Evolutionary conservation across 768 basidiomycete genomes (phyloP), one percentile per base, ranked within the genome.

Genomic region (Thelephora ganbajun): DNA sequence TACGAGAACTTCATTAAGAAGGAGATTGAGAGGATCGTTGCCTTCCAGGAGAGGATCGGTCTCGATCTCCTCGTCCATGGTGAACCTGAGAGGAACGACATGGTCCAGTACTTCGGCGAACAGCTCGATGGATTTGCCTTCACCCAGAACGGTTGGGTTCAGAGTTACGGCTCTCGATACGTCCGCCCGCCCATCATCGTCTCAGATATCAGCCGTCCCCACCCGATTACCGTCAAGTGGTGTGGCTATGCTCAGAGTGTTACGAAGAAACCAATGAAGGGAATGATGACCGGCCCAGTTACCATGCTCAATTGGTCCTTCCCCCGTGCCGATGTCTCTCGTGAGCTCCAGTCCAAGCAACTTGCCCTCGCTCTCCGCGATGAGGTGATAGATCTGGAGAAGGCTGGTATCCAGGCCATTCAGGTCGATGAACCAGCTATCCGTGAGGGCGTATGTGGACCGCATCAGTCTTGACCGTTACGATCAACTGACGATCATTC

Each of bases 271-370:
- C 96, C 93, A 57, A 92, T 99, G 90, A 99, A 99, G 82, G 94
- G 94, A 56, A 97, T 98, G 96, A 75, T 98, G 48, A 93, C 94
- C 48, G 94, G 94, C 53, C 93, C 92, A 16, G 93, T 97, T 65
- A 92, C 91, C 52, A 96, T 99, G 69, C 80, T 98, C 68, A 98
- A 98, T 77, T 99, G 96, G 96, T 98, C 96, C 33, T 99, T 99
- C 93, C 96, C 96, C 61, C 94, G 96, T 66, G 90, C 90, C 55
- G 96, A 99, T 63, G 85, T 98, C 56, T 79, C 85, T 47, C 88
- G 89, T 63, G 94, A 98, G 69, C 66, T 93, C 54, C 96, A 99
- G 71, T 92, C 91, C 64, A 91, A 93, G 74, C 96, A 99, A 66
- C 80, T 99, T 55, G 96, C 96, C 48, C 78, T 99, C 54, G 84